These are phyloP conservation scores for Centrapalus pauciflorus DNA, from an alignment of 129 eudicot genomes.

Conservation along the genomic window DNA sequence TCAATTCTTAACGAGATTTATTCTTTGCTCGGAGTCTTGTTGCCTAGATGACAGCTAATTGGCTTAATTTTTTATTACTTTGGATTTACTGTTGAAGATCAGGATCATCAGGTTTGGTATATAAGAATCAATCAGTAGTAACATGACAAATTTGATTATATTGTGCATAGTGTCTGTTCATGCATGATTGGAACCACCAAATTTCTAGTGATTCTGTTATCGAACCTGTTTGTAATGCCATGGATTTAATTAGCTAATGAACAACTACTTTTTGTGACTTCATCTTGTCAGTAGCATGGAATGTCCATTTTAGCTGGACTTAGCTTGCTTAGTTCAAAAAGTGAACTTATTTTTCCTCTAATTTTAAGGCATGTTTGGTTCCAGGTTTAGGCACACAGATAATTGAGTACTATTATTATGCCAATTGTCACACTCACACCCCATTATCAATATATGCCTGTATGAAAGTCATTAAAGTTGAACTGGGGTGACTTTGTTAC, in stretches of 20 bases:
- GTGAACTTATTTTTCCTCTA: background rate
- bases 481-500: background rate
- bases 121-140: background rate
- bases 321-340: constrained; percentile 14
- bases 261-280: constrained; percentile 1
- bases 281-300: background rate
- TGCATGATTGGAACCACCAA: background rate
- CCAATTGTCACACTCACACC: background rate
- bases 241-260: background rate
- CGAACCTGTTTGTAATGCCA: background rate
- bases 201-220: background rate
- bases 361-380: background rate
- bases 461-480: background rate
- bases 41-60: background rate
- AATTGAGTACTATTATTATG: background rate
- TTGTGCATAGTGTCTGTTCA: background rate
- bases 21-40: background rate
- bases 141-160: constrained; percentile 6
- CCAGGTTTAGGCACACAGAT: background rate
- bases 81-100: constrained; percentile 8
- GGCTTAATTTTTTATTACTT: background rate
- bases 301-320: background rate
- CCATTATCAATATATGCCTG: background rate
- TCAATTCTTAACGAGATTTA: constrained; percentile 12
- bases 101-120: constrained; percentile 13